Conservation (phyloP, 2,329 filamentous ascomycete species). For the Fusarium nisikadoi region DNA sequence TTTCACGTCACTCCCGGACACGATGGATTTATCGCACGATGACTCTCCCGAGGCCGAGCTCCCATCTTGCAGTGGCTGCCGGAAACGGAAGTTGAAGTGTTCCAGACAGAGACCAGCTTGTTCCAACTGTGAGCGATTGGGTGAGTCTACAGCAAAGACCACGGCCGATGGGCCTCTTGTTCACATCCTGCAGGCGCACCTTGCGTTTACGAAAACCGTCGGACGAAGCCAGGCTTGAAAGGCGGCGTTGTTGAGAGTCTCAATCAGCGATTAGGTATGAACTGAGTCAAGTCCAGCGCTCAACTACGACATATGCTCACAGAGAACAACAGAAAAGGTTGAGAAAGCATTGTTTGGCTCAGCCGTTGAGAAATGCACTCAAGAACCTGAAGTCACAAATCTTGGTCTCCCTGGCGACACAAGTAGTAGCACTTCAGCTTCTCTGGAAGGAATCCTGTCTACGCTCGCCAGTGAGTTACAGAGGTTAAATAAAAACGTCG, state of each 20-base stretch:
- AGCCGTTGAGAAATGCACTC: accelerated
- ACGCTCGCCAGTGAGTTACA: neutral
- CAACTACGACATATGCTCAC: neutral
- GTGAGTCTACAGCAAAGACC: neutral
- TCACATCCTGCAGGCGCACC: neutral
- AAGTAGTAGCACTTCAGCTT: neutral
- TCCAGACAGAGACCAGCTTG: constrained; percentile 19
- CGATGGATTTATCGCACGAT: neutral
- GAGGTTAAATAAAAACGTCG: neutral
- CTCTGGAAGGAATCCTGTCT: neutral
- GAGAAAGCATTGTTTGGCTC: neutral
- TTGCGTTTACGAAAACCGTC: neutral
- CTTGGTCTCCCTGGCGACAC: neutral
- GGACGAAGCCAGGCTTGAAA: neutral
- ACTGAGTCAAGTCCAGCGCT: neutral
- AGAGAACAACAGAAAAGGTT: neutral
- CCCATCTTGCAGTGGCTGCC: constrained; percentile 20
- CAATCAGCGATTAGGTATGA: neutral
- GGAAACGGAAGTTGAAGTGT: constrained; percentile 31
- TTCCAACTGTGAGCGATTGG: neutral
- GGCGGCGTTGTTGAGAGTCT: neutral
- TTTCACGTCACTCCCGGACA: neutral
- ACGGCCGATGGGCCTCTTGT: neutral
- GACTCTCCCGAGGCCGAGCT: constrained; percentile 11
- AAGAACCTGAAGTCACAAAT: neutral